phyloP scores from a whole-genome alignment of 306 rosid genomes.

The Vigna radiata region DNA sequence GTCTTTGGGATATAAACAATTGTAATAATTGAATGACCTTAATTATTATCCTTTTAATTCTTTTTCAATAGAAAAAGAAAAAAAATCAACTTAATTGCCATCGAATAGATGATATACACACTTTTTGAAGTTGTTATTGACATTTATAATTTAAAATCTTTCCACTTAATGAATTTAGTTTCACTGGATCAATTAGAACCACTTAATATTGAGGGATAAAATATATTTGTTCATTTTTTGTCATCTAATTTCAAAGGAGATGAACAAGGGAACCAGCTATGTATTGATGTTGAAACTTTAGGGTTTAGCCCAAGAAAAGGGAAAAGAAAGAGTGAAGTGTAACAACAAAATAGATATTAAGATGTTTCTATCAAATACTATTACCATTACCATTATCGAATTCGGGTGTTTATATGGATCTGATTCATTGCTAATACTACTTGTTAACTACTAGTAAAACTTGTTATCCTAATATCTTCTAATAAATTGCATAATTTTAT shows the following conservation, averaged over 20 bases:
- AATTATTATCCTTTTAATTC: no score
- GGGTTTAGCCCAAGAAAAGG: constrained; percentile 11
- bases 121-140: no score
- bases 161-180: no score
- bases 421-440: neutral
- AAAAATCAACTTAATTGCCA: no score
- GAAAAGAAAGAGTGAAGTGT: neutral
- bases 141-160: no score
- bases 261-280: constrained; percentile 4
- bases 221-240: constrained; percentile 33
- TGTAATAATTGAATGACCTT: no score
- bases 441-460: neutral
- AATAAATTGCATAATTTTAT: neutral
- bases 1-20: no score
- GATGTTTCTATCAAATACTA: neutral
- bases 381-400: neutral
- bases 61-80: no score
- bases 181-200: no score
- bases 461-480: neutral
- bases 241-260: neutral
- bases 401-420: neutral
- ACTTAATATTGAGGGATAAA: neutral
- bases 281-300: constrained; percentile 9
- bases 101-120: no score
- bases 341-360: constrained; percentile 7